Conservation (phyloP, 345 rosid genomes). For the Lepidium aucheri region DNA sequence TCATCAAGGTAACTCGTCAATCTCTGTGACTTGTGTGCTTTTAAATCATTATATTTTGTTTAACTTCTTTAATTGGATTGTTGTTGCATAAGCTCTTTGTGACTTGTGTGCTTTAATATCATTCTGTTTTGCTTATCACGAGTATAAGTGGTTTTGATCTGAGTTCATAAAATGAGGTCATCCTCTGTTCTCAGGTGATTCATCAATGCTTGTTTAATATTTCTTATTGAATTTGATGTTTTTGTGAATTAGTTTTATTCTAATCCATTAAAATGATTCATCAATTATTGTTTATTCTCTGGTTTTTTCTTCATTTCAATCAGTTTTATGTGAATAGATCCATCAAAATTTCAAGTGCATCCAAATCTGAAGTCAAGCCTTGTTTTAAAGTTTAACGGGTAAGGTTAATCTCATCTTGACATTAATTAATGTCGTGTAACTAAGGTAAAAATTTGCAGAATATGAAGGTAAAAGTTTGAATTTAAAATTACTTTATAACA, state of each 20-base stretch:
- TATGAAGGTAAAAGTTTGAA: too few relatives aligned
- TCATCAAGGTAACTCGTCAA: too few relatives aligned
- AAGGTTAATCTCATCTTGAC: conserved; percentile 1
- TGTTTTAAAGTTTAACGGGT: not conserved
- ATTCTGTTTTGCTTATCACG: too few relatives aligned
- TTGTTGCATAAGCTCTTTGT: too few relatives aligned
- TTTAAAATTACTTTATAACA: too few relatives aligned
- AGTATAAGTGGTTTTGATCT: not conserved
- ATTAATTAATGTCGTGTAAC: conserved; percentile 11
- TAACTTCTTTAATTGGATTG: too few relatives aligned
- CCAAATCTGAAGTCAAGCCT: not conserved
- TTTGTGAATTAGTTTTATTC: not conserved
- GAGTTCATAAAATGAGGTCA: not conserved
- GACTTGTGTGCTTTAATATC: too few relatives aligned
- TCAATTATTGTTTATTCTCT: too few relatives aligned
- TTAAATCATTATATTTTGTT: too few relatives aligned
- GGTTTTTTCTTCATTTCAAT: not conserved
- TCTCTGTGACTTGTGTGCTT: not conserved
- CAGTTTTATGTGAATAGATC: too few relatives aligned
- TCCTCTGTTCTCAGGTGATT: not conserved
- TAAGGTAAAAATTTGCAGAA: too few relatives aligned
- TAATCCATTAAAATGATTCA: not conserved
- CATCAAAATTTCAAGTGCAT: not conserved
- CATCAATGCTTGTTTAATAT: not conserved
- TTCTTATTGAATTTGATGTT: not conserved